A percentile compares a stretch with the other conserved stretches of the same genome.
Conservation (phyloP, 2,329 filamentous ascomycete species). For the Penicillium sp. region DNA sequence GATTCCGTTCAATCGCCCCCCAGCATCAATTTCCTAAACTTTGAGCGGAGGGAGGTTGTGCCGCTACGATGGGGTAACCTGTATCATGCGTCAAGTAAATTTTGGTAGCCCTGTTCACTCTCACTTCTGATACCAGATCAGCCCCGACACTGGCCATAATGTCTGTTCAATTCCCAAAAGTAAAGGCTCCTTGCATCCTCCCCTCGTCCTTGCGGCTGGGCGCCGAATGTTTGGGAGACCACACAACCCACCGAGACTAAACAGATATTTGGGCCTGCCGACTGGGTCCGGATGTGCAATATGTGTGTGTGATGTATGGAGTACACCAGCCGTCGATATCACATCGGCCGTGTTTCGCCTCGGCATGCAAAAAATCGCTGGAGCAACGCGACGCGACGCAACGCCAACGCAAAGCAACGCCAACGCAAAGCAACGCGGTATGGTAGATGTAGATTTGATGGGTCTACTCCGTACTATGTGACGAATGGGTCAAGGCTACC, state of each 20-base stretch:
- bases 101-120: constrained; percentile 3
- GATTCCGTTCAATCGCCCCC: constrained; percentile 11
- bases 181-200: constrained; percentile 32
- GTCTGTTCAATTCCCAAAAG: constrained; percentile 14
- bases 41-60: not conserved
- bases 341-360: constrained; percentile 1
- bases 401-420: not conserved
- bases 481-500: constrained; percentile 1
- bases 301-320: not conserved
- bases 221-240: constrained; percentile 5
- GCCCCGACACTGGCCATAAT: not conserved
- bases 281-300: not conserved
- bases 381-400: constrained; percentile 1
- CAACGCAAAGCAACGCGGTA: not conserved
- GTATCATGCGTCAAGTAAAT: constrained; percentile 21
- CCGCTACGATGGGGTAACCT: constrained; percentile 17
- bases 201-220: constrained; percentile 29
- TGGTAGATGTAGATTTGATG: not conserved
- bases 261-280: not conserved
- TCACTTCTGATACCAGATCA: not conserved
- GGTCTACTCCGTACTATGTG: not conserved
- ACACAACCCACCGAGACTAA: not conserved
- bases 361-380: not conserved
- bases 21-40: constrained; percentile 16
- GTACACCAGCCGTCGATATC: not conserved